These are phyloP conservation scores for Chaetomium strumarium DNA, from an alignment of 2,329 filamentous ascomycete species.

Conservation along the genomic window DNA sequence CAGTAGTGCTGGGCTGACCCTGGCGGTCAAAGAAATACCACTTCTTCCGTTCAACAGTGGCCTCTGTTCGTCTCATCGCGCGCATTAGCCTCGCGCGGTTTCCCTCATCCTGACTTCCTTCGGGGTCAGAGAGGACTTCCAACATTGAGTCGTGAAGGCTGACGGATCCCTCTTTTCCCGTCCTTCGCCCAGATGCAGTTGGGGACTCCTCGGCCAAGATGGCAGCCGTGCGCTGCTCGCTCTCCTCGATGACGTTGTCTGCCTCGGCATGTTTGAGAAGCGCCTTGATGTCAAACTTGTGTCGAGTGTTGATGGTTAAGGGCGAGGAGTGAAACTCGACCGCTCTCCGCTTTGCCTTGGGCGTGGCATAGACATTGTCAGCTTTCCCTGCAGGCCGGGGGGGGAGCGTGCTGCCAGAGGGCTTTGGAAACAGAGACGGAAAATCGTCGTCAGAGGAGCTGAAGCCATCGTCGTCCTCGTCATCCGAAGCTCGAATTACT, in stretches of 20 bases:
- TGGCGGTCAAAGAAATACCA: constrained; percentile 47
- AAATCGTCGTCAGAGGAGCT: constrained; percentile 43
- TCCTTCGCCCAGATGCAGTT: constrained; percentile 14
- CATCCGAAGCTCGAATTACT: constrained; percentile 65
- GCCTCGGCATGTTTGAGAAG: constrained; percentile 54
- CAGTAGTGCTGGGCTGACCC: not conserved
- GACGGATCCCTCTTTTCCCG: constrained; percentile 1
- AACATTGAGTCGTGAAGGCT: constrained; percentile 27
- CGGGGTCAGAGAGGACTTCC: constrained; percentile 30
- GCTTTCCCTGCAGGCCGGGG: constrained; percentile 5
- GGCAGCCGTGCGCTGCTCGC: constrained; percentile 40
- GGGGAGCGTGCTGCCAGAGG: constrained; percentile 3
- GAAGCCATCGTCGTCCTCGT: constrained; percentile 59
- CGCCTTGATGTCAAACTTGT: constrained; percentile 58
- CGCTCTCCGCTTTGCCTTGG: constrained; percentile 41
- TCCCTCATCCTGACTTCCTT: constrained; percentile 40
- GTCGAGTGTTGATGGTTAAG: constrained; percentile 46
- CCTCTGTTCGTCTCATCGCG: constrained; percentile 47
- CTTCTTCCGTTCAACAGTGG: constrained; percentile 31
- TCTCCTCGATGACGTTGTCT: constrained; percentile 55
- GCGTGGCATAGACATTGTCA: constrained; percentile 34
- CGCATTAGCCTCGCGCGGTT: constrained; percentile 34
- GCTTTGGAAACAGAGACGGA: constrained; percentile 32
- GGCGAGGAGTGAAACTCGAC: constrained; percentile 40
- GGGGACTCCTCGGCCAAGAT: constrained; percentile 27